Base-by-base conservation (phyloP, 2,329 filamentous ascomycete genomes). In the Cladosporium sp. region DNA sequence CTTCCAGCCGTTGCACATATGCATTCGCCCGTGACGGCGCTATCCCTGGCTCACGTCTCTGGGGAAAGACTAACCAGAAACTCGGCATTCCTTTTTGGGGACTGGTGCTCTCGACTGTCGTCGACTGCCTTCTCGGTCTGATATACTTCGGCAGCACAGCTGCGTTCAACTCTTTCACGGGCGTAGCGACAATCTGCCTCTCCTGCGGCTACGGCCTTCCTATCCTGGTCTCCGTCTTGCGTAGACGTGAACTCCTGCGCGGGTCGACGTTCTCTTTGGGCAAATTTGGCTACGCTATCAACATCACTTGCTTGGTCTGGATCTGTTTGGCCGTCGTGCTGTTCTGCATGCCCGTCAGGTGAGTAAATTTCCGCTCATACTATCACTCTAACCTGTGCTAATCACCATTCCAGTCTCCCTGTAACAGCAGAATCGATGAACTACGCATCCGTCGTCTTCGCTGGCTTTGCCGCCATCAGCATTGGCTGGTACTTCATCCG, bases 111-210 rank as follows among this genome's bases (percentile, higher is more conserved):
- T 90, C 87, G 0, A 86, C 87, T 0, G 68, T 78, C 0, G 83
- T 92, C 42, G 85, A 89, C 70, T 88, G 84, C 63, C 74, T 91
- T 10, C 79, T 92, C 0, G 89, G 88, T 0, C 79, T 89, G 62
- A 91, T 92, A 71, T 92, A 90, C 75, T 90, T 92, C 62, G 89
- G 89, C 9, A 89, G 85, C 1, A 82, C 83, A 0, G 87, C 88
- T 0, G 89, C 89, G 0, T 92, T 92, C 76, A 88, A 87, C 76
- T 86, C 84, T 9, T 91, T 92, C 72, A 91, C 88, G 0, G 88
- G 88, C 25, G 88, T 91, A 1, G 89, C 88, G 1, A 91, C 88
- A 4, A 91, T 92, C 68, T 91, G 88, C 62, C 80, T 92, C 0
- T 87, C 84, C 0, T 84, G 85, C 3, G 90, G 87, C 0, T 92